Percentiles rank a stretch among this genome's conserved stretches.
Evolutionary conservation across 441 rosid species (phyloP).

Genomic region (Breynia disticha): DNA sequence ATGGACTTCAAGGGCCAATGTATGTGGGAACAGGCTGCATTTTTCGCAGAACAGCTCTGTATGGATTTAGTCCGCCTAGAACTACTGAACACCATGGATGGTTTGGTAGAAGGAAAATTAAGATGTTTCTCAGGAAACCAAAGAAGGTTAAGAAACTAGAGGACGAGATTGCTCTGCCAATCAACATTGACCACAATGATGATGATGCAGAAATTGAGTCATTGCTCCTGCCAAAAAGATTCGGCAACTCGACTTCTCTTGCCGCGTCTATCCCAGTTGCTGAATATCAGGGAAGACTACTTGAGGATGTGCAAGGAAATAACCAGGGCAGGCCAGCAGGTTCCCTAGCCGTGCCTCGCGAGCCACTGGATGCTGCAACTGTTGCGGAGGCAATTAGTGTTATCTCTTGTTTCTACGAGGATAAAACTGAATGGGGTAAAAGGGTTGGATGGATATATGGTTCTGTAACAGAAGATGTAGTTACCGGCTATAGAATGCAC

Average conservation of each 20-base stretch:
- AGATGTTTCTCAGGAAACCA: conserved; percentile 41
- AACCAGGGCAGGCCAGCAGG: conserved; percentile 69
- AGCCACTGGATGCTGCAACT: conserved; percentile 68
- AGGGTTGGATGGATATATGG: conserved; percentile 73
- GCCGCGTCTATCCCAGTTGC: conserved; percentile 72
- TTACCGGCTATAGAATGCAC: conserved; percentile 72
- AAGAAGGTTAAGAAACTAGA: conserved; percentile 40
- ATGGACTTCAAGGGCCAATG: conserved; percentile 86
- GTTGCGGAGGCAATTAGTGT: conserved; percentile 81
- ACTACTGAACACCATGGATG: conserved; percentile 58
- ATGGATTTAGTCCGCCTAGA: conserved; percentile 79
- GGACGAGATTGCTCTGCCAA: conserved; percentile 39
- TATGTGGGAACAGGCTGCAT: conserved; percentile 90
- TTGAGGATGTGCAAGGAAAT: conserved; percentile 49
- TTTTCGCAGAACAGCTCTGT: conserved; percentile 77
- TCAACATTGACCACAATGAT: conserved; percentile 30
- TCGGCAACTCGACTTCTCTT: conserved; percentile 62
- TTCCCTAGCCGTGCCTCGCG: conserved; percentile 65
- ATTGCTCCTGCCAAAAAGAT: conserved; percentile 54
- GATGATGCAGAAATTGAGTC: conserved; percentile 62
- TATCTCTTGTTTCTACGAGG: conserved; percentile 82
- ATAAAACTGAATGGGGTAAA: conserved; percentile 68
- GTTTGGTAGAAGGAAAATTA: conserved; percentile 56
- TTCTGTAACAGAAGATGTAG: conserved; percentile 71
- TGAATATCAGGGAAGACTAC: conserved; percentile 69